A percentile compares a stretch with the other conserved stretches of the same genome.
These are phyloP conservation scores for Magnolia changhungtana DNA, from an alignment of 164 flowering plant genomes.

Conservation along the genomic window DNA sequence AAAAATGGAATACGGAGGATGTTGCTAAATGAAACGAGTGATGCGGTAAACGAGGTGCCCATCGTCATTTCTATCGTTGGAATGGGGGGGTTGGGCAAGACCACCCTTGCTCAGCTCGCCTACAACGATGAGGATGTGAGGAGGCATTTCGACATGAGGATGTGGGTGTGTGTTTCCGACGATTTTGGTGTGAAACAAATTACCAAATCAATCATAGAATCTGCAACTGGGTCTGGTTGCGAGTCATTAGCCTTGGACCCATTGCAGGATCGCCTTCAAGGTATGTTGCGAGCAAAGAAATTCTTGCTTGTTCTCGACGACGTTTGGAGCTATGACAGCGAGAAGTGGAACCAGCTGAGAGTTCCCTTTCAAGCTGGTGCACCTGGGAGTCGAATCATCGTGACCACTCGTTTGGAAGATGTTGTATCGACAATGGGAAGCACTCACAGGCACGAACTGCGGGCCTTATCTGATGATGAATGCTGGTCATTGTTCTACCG, in stretches of 20 bases:
- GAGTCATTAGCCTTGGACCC: no score
- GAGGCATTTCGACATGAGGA: no score
- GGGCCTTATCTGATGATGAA: not conserved
- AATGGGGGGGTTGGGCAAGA: no score
- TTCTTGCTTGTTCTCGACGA: not conserved
- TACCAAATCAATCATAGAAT: not conserved
- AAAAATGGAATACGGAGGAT: not conserved
- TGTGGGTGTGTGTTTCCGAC: no score
- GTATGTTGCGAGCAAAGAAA: not conserved
- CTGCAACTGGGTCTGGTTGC: not conserved
- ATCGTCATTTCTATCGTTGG: not conserved
- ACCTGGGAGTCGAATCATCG: conserved; percentile 4
- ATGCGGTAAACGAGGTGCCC: not conserved
- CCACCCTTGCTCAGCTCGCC: no score
- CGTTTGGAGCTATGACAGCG: not conserved
- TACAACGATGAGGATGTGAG: no score
- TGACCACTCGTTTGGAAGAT: conserved; percentile 3
- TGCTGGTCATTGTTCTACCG: conserved; percentile 1
- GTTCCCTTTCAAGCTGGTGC: not conserved
- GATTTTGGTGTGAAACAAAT: not conserved
- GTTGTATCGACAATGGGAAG: not conserved
- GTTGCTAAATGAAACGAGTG: not conserved
- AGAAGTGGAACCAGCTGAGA: not conserved
- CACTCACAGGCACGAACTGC: not conserved
- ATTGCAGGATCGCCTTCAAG: not conserved